Evolutionary conservation across 108 stramenopile species (phyloP), one percentile per base, ranked within the genome.

Genomic region (Aurantiochytrium sp.): DNA sequence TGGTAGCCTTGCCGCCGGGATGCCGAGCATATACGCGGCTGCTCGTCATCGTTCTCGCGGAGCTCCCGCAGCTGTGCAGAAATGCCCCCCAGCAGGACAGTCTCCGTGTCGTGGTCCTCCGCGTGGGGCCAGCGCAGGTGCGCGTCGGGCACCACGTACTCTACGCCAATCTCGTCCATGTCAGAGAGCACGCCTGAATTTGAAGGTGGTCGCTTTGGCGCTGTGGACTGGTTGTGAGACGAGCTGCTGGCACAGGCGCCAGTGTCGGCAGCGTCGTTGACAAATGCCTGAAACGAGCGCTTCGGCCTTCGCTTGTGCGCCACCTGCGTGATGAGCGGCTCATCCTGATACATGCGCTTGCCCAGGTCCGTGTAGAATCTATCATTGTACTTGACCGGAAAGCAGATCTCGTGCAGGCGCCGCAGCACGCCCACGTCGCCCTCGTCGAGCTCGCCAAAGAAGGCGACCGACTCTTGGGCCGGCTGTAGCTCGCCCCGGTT

Each of bases 301-400:
- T 81, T 48, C 12, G 73, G 42, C 12, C 39, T 12, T 6, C 24
- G 45, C 24, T 48, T 81, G 27, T 30, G 73, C 39, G 73, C 73
- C 1, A 81, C 45, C 12, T 12, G 12, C 17, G 73, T 81, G 39
- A 81, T 48, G 24, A 81, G 73, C 30, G 73, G 73, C 24, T 81
- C 32, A 1, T 48, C 45, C 30, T 81, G 73, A 24, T 81, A 81
- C 42, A 12, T 81, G n/a, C 73, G 3, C 39, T 81, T 41, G 73
- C 73, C 39, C 39, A 81, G 12, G 12, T 81, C 73, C 30, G 39
- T 48, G 73, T 81, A 81, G 24, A 81, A 81, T 24, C 39, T 41
- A 24, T 81, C 73, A 4, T 81, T 81, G 30, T 81, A 81, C 42
- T 48, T 41, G 73, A 81, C 73, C 6, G 73, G 73, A 48, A 81